These are phyloP conservation scores for Exidia glandulosa DNA, from an alignment of 768 basidiomycete genomes.

Conservation along the genomic window DNA sequence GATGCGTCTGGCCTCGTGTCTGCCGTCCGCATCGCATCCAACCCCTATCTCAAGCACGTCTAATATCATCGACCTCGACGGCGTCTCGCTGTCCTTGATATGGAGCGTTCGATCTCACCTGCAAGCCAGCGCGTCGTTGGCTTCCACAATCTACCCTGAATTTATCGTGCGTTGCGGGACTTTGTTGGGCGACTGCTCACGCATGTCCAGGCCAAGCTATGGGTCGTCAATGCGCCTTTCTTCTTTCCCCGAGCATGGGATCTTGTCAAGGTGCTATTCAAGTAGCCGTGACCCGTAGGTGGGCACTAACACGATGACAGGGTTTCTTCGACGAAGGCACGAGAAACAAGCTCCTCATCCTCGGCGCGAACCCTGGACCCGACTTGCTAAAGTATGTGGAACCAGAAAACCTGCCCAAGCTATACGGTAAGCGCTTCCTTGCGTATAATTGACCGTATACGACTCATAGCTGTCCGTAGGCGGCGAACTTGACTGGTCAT, in stretches of 20 bases:
- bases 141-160: conserved; percentile 75
- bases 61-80: conserved; percentile 56
- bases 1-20: neutral
- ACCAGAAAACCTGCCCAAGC: conserved; percentile 42
- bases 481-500: neutral
- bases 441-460: neutral
- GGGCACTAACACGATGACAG: conserved; percentile 18
- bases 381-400: conserved; percentile 41
- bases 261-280: conserved; percentile 57
- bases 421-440: conserved; percentile 47
- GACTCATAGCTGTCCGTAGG: neutral
- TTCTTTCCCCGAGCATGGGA: conserved; percentile 79
- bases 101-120: conserved; percentile 64
- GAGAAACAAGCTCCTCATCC: conserved; percentile 63
- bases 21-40: conserved; percentile 1
- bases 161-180: conserved; percentile 21
- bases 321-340: conserved; percentile 76
- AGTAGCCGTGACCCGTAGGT: conserved; percentile 5
- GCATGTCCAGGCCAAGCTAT: conserved; percentile 22
- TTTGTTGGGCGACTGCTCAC: conserved; percentile 1
- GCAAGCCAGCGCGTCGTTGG: conserved; percentile 61
- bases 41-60: conserved; percentile 4
- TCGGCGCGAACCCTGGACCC: conserved; percentile 48
- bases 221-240: conserved; percentile 65
- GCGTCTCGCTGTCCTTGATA: conserved; percentile 48